Conservation (phyloP, 1,139 yeast genomes). For the Suhomyces bokatorum region DNA sequence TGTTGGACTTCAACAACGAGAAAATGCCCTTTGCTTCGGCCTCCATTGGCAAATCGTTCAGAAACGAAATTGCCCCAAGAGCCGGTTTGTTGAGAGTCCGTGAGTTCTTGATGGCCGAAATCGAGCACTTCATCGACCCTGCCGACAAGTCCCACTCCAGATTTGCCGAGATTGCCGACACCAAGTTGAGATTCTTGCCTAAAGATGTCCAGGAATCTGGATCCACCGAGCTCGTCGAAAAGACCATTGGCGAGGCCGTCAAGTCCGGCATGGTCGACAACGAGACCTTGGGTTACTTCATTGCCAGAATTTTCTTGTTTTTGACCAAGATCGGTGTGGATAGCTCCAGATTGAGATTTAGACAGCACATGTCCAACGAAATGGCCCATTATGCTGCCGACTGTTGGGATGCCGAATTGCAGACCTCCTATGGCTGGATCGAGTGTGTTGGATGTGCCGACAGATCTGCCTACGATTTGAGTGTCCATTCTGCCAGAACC, state of each 20-base stretch:
- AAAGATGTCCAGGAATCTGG: conserved; percentile 87
- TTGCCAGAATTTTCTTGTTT: conserved; percentile 88
- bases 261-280: conserved; percentile 85
- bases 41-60: conserved; percentile 95
- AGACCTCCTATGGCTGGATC: conserved; percentile 97
- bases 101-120: conserved; percentile 98
- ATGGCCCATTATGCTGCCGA: conserved; percentile 99
- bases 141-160: conserved; percentile 77
- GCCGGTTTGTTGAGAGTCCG: conserved; percentile 97
- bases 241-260: conserved; percentile 90
- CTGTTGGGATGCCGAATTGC: conserved; percentile 99
- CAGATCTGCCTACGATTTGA: conserved; percentile 95
- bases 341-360: conserved; percentile 79
- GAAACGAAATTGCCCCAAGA: conserved; percentile 98
- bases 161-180: conserved; percentile 72
- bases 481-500: conserved; percentile 93
- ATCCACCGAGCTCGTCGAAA: conserved; percentile 61
- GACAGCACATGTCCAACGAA: conserved; percentile 98
- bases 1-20: conserved; percentile 91
- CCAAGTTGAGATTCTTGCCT: conserved; percentile 76
- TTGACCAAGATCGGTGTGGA: conserved; percentile 90
- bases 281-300: conserved; percentile 94
- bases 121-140: conserved; percentile 98
- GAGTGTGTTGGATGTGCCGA: conserved; percentile 99
- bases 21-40: conserved; percentile 99